phyloP scores from a whole-genome alignment of 2,329 filamentous ascomycete species.

The Paecilomyces sp. region DNA sequence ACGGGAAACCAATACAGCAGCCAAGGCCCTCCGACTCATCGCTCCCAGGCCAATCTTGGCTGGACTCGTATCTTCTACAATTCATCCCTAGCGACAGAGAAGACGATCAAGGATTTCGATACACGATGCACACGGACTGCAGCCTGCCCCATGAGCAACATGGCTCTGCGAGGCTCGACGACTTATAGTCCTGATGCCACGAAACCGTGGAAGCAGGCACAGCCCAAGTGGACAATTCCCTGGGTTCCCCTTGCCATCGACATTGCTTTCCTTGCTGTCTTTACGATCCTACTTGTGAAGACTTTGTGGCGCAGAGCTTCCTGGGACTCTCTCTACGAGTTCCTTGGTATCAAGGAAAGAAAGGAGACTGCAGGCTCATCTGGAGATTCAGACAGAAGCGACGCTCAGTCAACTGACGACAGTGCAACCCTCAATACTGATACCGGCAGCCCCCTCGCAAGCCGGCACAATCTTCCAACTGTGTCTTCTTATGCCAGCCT shows the following conservation, averaged over 20 bases:
- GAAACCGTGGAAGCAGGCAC: slow-evolving; percentile 22
- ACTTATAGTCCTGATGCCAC: slow-evolving; percentile 16
- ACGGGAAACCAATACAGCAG: slow-evolving; percentile 38
- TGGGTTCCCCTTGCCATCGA: neutral
- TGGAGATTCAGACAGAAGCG: neutral
- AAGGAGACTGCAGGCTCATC: slow-evolving; percentile 1
- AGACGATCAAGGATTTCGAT: slow-evolving; percentile 17
- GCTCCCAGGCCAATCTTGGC: slow-evolving; percentile 35
- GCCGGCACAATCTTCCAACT: neutral
- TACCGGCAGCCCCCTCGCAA: neutral
- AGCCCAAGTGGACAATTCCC: slow-evolving; percentile 5
- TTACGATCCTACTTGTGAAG: slow-evolving; percentile 5
- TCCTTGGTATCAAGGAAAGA: slow-evolving; percentile 2
- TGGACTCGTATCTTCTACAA: slow-evolving; percentile 46
- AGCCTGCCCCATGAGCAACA: slow-evolving; percentile 30
- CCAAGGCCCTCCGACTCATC: slow-evolving; percentile 36
- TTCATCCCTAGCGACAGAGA: slow-evolving; percentile 34
- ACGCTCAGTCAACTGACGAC: neutral
- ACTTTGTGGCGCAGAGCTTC: slow-evolving; percentile 7
- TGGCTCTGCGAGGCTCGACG: slow-evolving; percentile 24
- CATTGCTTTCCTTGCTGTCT: neutral
- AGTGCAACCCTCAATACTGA: neutral
- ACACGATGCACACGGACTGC: slow-evolving; percentile 19
- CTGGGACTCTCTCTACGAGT: slow-evolving; percentile 5
- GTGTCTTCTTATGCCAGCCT: slow-evolving; percentile 4